A percentile compares a stretch with the other conserved stretches of the same genome.
These are phyloP conservation scores for Colletotrichum gloeosporioides DNA, from an alignment of 2,329 filamentous ascomycete species.

Conservation along the genomic window DNA sequence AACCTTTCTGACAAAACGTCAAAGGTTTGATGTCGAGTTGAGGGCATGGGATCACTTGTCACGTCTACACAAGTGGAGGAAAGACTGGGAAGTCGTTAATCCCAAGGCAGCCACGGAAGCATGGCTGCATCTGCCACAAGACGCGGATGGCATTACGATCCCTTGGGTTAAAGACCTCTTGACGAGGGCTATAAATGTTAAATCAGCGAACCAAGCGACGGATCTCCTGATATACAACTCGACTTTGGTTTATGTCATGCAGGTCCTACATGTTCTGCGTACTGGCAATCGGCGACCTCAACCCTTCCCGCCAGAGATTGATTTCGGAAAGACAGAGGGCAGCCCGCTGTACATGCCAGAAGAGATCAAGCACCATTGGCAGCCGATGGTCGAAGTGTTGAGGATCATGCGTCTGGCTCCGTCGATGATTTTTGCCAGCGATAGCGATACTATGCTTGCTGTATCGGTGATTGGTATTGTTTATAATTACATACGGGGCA, in stretches of 20 bases:
- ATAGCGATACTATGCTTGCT: background rate
- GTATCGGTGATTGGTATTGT: background rate
- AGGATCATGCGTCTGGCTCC: background rate
- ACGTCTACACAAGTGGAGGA: background rate
- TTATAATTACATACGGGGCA: background rate
- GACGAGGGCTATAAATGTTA: background rate
- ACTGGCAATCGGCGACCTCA: background rate
- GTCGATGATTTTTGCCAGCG: background rate
- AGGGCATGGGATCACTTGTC: background rate
- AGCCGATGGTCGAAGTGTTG: background rate
- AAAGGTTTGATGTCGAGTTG: background rate
- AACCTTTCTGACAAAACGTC: background rate
- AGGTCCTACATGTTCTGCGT: background rate
- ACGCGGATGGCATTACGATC: background rate
- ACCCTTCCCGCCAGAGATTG: background rate
- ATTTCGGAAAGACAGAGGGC: background rate
- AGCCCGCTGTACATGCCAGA: background rate
- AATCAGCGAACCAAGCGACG: background rate
- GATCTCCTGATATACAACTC: conserved; percentile 10
- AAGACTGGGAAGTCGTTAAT: background rate
- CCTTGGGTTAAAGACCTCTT: background rate
- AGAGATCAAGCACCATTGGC: background rate
- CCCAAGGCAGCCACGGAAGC: background rate
- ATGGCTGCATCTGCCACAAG: background rate
- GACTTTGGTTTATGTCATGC: background rate